Evolutionary conservation across 1,284 basidiomycete genomes (phyloP).

Genomic region (Rhodotorula glutinis): DNA sequence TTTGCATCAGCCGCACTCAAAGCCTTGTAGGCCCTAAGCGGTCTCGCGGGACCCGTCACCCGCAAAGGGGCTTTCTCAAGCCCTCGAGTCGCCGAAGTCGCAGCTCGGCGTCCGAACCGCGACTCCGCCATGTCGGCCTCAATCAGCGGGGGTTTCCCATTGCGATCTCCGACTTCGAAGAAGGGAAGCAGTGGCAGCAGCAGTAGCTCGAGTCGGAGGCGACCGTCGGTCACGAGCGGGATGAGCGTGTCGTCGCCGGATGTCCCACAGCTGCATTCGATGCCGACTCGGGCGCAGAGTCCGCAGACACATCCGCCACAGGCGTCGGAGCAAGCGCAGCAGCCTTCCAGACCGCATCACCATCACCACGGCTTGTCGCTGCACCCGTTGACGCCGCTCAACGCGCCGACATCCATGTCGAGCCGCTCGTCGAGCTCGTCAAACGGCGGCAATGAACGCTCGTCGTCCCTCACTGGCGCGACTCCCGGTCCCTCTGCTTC

Average conservation of each 20-base stretch:
- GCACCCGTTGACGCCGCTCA: constrained; percentile 1
- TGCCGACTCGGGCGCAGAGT: constrained; percentile 2
- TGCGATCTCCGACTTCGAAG: background rate
- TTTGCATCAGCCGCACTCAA: too few relatives aligned
- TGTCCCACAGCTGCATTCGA: constrained; percentile 13
- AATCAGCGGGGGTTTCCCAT: constrained; percentile 10
- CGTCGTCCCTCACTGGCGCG: background rate
- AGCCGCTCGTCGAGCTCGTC: background rate
- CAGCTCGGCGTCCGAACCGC: too few relatives aligned
- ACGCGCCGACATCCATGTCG: background rate
- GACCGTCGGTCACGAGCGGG: constrained; percentile 1
- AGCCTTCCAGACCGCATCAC: background rate
- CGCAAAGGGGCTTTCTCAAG: too few relatives aligned
- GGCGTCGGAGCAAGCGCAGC: background rate
- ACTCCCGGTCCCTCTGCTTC: background rate
- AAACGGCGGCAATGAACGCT: background rate
- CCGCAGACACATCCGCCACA: constrained; percentile 11
- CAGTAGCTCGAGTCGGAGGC: background rate
- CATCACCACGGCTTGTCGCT: constrained; percentile 1
- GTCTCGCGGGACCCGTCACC: too few relatives aligned
- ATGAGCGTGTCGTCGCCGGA: constrained; percentile 9
- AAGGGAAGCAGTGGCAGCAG: background rate
- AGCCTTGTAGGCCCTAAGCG: too few relatives aligned
- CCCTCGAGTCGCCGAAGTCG: too few relatives aligned
- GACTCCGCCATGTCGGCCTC: constrained; percentile 11